These are phyloP conservation scores for Eucalyptus tenuipes DNA, from an alignment of 345 rosid genomes.

Conservation along the genomic window DNA sequence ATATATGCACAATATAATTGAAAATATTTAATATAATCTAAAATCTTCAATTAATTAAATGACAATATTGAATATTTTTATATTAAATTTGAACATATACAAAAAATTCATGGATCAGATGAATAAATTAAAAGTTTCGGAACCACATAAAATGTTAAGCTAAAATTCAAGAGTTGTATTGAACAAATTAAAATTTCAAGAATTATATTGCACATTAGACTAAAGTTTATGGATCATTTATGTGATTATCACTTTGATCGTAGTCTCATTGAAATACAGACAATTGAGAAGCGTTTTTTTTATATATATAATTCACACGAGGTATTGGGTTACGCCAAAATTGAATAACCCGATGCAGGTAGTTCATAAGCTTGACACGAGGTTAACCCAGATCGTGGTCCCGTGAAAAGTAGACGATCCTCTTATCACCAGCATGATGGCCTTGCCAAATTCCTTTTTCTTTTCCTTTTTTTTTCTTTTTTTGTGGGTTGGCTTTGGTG, in stretches of 20 bases:
- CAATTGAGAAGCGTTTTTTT: too few relatives aligned
- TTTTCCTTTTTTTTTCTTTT: background rate
- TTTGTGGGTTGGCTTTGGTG: background rate
- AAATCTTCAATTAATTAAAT: too few relatives aligned
- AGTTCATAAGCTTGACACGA: fast-evolving
- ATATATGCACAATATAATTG: fast-evolving
- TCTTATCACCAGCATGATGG: background rate
- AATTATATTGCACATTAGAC: fast-evolving
- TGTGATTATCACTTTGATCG: too few relatives aligned
- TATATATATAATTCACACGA: background rate
- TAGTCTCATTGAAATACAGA: too few relatives aligned
- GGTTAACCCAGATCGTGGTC: background rate
- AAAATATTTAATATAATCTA: too few relatives aligned
- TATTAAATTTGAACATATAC: too few relatives aligned
- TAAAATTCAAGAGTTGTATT: fast-evolving
- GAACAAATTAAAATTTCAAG: fast-evolving
- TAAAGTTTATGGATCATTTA: too few relatives aligned
- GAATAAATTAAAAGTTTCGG: fast-evolving
- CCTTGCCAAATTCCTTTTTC: too few relatives aligned
- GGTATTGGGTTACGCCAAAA: background rate
- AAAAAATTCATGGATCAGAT: fast-evolving
- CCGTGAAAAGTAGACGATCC: background rate
- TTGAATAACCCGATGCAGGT: background rate
- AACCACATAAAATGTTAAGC: fast-evolving
- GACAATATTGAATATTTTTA: too few relatives aligned